Conservation (phyloP, 345 rosid genomes). For the Eucalyptus coolabah region DNA sequence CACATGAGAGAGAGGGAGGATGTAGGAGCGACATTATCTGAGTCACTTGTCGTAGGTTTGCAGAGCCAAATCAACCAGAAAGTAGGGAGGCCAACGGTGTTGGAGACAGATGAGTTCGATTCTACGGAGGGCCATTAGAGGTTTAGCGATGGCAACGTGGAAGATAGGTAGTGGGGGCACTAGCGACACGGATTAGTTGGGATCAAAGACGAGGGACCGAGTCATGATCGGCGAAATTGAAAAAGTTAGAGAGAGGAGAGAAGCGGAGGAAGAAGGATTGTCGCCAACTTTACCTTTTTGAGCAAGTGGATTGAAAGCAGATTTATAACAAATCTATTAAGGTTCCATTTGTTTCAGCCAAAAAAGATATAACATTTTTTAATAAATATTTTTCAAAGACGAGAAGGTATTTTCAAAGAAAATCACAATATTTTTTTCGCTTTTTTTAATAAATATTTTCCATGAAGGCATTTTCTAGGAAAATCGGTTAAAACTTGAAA, state of each 20-base stretch:
- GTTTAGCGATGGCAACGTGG: no score
- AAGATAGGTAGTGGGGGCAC: background rate
- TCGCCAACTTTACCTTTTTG: background rate
- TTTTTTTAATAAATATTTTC: no score
- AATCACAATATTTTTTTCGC: no score
- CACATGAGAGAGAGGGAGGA: background rate
- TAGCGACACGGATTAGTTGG: background rate
- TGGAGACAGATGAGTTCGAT: background rate
- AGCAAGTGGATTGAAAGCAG: background rate
- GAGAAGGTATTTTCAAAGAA: fast-evolving
- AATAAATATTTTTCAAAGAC: fast-evolving
- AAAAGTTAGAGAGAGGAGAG: background rate
- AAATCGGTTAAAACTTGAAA: no score
- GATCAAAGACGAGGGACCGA: background rate
- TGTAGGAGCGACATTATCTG: background rate
- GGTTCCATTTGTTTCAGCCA: fast-evolving
- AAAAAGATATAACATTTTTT: no score
- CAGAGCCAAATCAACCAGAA: background rate
- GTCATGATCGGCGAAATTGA: background rate
- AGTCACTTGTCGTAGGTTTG: background rate
- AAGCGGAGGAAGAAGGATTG: background rate
- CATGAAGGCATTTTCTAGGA: no score
- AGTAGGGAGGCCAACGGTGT: background rate
- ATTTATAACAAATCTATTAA: background rate
- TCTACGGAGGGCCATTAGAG: background rate